These are phyloP conservation scores for Dentipellis fragilis DNA, from an alignment of 768 basidiomycete genomes.

Conservation along the genomic window DNA sequence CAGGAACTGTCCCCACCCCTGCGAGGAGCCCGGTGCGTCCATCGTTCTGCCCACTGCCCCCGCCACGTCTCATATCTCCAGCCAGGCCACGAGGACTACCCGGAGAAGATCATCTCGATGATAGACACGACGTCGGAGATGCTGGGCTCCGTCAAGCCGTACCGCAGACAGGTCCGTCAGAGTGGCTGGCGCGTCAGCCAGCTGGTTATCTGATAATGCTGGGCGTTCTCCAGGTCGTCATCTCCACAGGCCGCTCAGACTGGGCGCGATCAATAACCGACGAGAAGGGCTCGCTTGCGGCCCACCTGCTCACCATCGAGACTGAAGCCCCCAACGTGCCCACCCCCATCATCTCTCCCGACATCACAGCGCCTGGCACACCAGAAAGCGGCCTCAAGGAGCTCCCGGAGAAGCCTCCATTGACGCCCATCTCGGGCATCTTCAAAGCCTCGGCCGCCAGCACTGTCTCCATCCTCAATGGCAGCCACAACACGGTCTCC, in stretches of 20 bases:
- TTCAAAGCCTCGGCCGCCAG: conserved; percentile 46
- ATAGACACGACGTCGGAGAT: conserved; percentile 73
- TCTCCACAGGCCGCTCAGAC: conserved; percentile 85
- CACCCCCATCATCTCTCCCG: conserved; percentile 14
- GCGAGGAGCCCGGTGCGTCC: conserved; percentile 19
- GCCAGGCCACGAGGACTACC: conserved; percentile 69
- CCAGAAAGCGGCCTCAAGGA: neutral
- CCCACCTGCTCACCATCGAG: conserved; percentile 30
- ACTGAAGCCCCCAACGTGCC: conserved; percentile 3
- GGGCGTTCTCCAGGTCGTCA: conserved; percentile 47
- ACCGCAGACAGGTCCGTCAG: conserved; percentile 60
- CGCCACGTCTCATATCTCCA: neutral
- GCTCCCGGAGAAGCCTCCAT: neutral
- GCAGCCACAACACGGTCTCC: conserved; percentile 69
- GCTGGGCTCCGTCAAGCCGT: conserved; percentile 81
- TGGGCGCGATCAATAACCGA: conserved; percentile 79
- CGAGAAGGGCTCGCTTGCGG: conserved; percentile 61
- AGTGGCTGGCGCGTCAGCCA: neutral
- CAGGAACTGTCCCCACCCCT: conserved; percentile 21
- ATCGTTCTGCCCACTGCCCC: conserved; percentile 1
- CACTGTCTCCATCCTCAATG: conserved; percentile 69
- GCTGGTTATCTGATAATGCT: conserved; percentile 7
- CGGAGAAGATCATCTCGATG: conserved; percentile 46
- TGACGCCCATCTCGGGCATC: conserved; percentile 36
- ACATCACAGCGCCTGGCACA: conserved; percentile 10